phyloP scores from a whole-genome alignment of 495 filamentous ascomycete genomes.

The Pyronema domesticum region DNA sequence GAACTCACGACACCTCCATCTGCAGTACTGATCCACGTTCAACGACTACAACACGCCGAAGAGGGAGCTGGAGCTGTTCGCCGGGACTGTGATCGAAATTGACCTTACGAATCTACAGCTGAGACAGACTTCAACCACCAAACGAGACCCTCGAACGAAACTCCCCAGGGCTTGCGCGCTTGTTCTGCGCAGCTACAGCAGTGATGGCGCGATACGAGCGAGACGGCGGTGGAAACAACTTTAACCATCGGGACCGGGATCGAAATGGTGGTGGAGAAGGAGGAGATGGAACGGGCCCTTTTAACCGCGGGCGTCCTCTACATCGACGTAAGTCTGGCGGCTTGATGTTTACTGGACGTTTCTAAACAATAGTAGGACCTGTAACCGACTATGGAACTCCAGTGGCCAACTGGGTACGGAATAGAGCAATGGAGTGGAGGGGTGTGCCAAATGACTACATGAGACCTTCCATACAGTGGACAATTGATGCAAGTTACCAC shows the following conservation, averaged over 20 bases:
- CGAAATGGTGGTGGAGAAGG: conserved; percentile 32
- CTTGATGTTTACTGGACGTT: not conserved
- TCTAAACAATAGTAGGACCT: conserved; percentile 35
- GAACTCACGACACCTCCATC: no score
- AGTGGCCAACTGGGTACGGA: conserved; percentile 81
- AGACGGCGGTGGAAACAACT: conserved; percentile 18
- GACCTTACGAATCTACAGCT: no score
- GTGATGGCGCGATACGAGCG: conserved; percentile 21
- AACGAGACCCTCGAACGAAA: no score
- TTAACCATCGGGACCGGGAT: not conserved
- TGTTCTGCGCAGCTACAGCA: no score
- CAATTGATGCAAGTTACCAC: conserved; percentile 55
- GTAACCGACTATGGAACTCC: conserved; percentile 94
- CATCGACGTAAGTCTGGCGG: conserved; percentile 12
- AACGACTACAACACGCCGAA: no score
- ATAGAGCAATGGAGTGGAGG: conserved; percentile 58
- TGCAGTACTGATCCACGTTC: no score
- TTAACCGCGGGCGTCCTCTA: conserved; percentile 18
- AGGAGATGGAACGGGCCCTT: conserved; percentile 34
- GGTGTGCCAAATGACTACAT: conserved; percentile 47
- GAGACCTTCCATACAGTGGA: conserved; percentile 73
- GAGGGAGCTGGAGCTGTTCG: no score
- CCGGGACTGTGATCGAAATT: no score
- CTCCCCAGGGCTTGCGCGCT: no score
- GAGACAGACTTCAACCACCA: no score